Percentiles rank a stretch among this genome's conserved stretches.
phyloP scores from a whole-genome alignment of 2,329 filamentous ascomycete genomes.

The Hirsutella minnesotensis region DNA sequence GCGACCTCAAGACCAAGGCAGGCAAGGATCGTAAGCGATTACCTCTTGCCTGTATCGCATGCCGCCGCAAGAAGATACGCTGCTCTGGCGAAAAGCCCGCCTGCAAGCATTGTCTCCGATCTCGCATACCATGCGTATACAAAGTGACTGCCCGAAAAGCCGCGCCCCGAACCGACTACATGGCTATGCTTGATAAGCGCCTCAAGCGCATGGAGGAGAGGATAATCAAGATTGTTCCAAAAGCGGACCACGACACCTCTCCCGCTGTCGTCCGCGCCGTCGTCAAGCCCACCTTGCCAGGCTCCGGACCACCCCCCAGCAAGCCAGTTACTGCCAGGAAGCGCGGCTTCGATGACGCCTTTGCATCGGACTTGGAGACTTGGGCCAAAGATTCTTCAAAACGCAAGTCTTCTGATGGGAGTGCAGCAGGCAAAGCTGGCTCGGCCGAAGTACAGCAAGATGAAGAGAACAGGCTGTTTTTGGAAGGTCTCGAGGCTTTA shows the following conservation, averaged over 20 bases:
- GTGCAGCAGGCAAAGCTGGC: conserved; percentile 24
- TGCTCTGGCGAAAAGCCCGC: conserved; percentile 96
- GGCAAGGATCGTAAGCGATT: conserved; percentile 92
- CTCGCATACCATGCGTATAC: conserved; percentile 91
- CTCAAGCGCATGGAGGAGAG: conserved; percentile 96
- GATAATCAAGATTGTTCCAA: conserved; percentile 90
- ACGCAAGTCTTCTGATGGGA: conserved; percentile 34
- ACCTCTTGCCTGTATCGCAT: conserved; percentile 89
- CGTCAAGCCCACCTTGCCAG: conserved; percentile 65
- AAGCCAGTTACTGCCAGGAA: conserved; percentile 55
- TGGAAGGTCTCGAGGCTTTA: conserved; percentile 71
- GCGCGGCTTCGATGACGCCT: conserved; percentile 75
- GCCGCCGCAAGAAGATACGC: conserved; percentile 91
- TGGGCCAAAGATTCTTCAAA: conserved; percentile 58
- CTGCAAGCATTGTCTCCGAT: conserved; percentile 90
- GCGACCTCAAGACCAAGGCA: conserved; percentile 77
- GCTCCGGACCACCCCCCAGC: conserved; percentile 29
- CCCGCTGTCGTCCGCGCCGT: conserved; percentile 63
- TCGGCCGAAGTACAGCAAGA: conserved; percentile 48
- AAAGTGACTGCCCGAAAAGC: conserved; percentile 93
- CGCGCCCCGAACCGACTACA: conserved; percentile 90
- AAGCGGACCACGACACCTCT: conserved; percentile 61
- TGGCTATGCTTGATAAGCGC: conserved; percentile 96
- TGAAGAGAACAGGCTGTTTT: conserved; percentile 66
- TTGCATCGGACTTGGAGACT: conserved; percentile 66